Conservation (phyloP, 2,329 filamentous ascomycete species). For the Calonectria naviculata region DNA sequence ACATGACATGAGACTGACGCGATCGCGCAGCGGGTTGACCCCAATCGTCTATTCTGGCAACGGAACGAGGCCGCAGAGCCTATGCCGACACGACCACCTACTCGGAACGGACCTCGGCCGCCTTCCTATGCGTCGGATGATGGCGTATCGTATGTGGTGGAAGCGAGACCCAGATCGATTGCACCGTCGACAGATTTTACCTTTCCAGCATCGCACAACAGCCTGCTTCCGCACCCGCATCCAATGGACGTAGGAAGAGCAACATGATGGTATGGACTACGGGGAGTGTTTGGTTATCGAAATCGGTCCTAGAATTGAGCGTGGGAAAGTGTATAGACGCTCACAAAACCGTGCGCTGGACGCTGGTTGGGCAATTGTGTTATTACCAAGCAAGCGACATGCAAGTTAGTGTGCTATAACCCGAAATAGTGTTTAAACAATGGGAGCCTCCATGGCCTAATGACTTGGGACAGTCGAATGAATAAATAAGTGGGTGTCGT, state of each 20-base stretch:
- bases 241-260: slow-evolving; percentile 56
- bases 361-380: slow-evolving; percentile 7
- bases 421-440: background rate
- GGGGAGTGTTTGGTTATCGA: background rate
- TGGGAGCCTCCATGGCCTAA: background rate
- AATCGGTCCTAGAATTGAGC: background rate
- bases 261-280: slow-evolving; percentile 28
- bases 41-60: slow-evolving; percentile 85
- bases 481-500: background rate
- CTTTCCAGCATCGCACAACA: background rate
- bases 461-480: background rate
- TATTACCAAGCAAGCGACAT: background rate
- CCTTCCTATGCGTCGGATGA: slow-evolving; percentile 84
- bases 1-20: slow-evolving; percentile 24
- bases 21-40: slow-evolving; percentile 74
- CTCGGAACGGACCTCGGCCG: slow-evolving; percentile 61
- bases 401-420: background rate
- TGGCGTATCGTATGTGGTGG: slow-evolving; percentile 77
- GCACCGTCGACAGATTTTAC: slow-evolving; percentile 56
- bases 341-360: slow-evolving; percentile 17
- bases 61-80: slow-evolving; percentile 61
- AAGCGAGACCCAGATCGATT: slow-evolving; percentile 71
- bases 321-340: background rate
- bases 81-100: slow-evolving; percentile 34
- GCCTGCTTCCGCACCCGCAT: slow-evolving; percentile 43